Evolutionary conservation across 345 rosid genomes (phyloP).

Genomic region (Microthlaspi erraticum): DNA sequence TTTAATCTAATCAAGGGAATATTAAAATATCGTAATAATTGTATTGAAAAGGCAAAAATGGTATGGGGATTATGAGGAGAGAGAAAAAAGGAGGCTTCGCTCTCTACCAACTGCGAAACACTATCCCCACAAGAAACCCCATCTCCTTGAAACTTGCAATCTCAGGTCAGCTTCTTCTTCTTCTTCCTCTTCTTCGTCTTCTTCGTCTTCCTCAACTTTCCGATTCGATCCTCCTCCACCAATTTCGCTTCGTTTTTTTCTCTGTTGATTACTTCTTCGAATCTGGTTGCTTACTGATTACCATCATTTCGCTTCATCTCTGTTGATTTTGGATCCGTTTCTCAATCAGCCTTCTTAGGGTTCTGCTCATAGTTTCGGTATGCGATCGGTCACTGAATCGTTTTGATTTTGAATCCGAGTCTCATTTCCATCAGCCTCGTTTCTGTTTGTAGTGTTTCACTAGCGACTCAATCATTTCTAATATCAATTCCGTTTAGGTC

Average conservation of each 20-base stretch:
- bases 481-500: conserved; percentile 6
- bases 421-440: not conserved
- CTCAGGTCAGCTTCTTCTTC: conserved; percentile 40
- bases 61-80: conserved; percentile 18
- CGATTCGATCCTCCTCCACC: not conserved
- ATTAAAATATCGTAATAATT: conserved; percentile 8
- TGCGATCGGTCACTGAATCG: conserved; percentile 16
- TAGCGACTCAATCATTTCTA: not conserved
- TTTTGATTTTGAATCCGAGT: conserved; percentile 1
- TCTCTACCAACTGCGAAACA: conserved; percentile 40
- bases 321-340: conserved; percentile 31
- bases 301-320: conserved; percentile 23
- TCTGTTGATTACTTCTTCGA: not conserved
- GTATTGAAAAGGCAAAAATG: conserved; percentile 35
- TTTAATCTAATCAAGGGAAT: not conserved
- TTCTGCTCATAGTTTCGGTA: not conserved
- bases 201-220: not conserved
- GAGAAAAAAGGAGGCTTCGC: not conserved
- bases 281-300: conserved; percentile 2
- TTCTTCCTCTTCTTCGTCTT: not conserved
- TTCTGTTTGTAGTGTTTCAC: conserved; percentile 5
- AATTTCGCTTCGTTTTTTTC: not conserved
- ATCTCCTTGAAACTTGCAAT: conserved; percentile 10
- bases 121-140: conserved; percentile 44
- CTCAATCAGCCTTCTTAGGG: conserved; percentile 7